A percentile compares a stretch with the other conserved stretches of the same genome.
Conservation (phyloP, 2,329 filamentous ascomycete genomes). For the Aspergillus floridensis region DNA sequence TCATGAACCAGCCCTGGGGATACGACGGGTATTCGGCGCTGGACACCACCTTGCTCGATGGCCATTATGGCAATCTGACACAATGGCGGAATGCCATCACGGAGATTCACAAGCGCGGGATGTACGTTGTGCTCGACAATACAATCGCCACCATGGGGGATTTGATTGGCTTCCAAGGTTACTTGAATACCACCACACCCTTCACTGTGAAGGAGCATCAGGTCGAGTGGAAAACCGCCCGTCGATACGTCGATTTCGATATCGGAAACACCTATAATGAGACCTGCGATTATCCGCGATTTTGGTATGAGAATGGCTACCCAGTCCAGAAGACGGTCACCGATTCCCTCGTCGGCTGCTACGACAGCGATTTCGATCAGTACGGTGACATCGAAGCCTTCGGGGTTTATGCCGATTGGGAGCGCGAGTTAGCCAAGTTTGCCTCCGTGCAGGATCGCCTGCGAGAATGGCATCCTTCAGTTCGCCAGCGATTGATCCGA, state of each 20-base stretch:
- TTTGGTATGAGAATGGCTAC: conserved; percentile 58
- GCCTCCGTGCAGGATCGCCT: conserved; percentile 65
- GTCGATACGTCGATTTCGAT: conserved; percentile 57
- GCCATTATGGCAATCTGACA: conserved; percentile 58
- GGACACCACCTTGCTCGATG: conserved; percentile 61
- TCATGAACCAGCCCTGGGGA: conserved; percentile 63
- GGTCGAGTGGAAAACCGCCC: conserved; percentile 53
- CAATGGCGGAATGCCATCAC: conserved; percentile 56
- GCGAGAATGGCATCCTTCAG: conserved; percentile 61
- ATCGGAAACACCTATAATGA: conserved; percentile 53
- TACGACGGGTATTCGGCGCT: conserved; percentile 58
- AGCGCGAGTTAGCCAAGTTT: conserved; percentile 63
- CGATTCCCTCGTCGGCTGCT: conserved; percentile 52
- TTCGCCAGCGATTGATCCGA: conserved; percentile 55
- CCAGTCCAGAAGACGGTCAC: conserved; percentile 48
- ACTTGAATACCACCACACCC: conserved; percentile 50
- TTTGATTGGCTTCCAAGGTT: conserved; percentile 50
- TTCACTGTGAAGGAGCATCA: conserved; percentile 57
- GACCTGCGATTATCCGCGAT: conserved; percentile 57
- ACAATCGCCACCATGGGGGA: conserved; percentile 63
- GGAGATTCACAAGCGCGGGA: conserved; percentile 58
- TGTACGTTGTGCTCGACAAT: conserved; percentile 65
- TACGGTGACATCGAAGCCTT: conserved; percentile 64
- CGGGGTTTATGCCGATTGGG: conserved; percentile 60
- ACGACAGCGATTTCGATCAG: conserved; percentile 62